These are phyloP conservation scores for Colletotrichum sansevieriae DNA, from an alignment of 2,329 filamentous ascomycete species.

Conservation along the genomic window DNA sequence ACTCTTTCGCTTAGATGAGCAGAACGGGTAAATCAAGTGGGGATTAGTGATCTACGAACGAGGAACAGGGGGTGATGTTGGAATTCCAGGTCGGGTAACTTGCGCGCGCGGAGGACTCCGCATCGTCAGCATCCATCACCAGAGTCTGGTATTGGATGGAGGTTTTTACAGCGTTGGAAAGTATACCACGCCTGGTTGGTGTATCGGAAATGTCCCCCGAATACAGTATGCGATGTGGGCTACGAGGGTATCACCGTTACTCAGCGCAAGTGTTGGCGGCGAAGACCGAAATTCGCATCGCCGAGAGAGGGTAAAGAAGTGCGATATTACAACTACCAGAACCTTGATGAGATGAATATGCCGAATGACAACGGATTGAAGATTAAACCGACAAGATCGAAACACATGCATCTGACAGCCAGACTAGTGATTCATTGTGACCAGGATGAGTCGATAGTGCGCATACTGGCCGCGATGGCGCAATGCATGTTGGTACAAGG, in stretches of 20 bases:
- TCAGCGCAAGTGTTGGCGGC: too few relatives aligned
- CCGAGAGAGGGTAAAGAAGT: too few relatives aligned
- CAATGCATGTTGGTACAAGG: slow-evolving; percentile 1
- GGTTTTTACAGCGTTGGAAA: background rate
- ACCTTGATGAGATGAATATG: too few relatives aligned
- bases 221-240: too few relatives aligned
- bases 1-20: background rate
- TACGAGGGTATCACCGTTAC: too few relatives aligned
- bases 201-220: too few relatives aligned
- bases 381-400: too few relatives aligned
- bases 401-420: background rate
- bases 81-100: slow-evolving; percentile 8
- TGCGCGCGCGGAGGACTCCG: slow-evolving; percentile 11
- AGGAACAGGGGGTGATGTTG: slow-evolving; percentile 5
- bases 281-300: too few relatives aligned
- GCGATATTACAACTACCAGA: too few relatives aligned
- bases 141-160: background rate
- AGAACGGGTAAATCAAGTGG: background rate
- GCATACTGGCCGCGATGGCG: slow-evolving; percentile 5
- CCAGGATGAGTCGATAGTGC: slow-evolving; percentile 18
- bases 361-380: too few relatives aligned
- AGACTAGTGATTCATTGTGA: slow-evolving; percentile 10
- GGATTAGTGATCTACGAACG: slow-evolving; percentile 22
- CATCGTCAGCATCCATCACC: slow-evolving; percentile 4
- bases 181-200: background rate